Evolutionary conservation across 2,329 filamentous ascomycete genomes (phyloP).

Genomic region (Alternaria dauci): DNA sequence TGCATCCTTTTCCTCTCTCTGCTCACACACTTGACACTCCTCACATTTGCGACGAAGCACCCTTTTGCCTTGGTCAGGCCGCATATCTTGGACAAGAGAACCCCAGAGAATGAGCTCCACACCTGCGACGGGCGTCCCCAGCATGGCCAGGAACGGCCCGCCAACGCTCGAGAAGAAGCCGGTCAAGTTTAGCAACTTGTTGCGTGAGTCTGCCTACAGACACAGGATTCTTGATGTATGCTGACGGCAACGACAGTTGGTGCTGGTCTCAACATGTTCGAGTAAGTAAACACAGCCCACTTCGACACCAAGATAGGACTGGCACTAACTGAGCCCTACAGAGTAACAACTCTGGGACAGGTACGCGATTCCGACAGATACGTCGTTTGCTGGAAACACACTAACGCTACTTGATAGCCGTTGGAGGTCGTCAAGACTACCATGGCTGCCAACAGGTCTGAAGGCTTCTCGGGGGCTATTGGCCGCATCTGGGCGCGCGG

Average conservation of each 20-base stretch:
- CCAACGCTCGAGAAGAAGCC: constrained; percentile 94
- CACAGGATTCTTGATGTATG: constrained; percentile 6
- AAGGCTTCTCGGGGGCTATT: constrained; percentile 84
- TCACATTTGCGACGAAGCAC: constrained; percentile 78
- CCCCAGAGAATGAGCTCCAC: constrained; percentile 63
- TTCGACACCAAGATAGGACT: constrained; percentile 7
- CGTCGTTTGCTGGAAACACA: constrained; percentile 1
- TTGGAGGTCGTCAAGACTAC: constrained; percentile 99
- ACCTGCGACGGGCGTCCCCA: constrained; percentile 57
- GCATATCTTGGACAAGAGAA: constrained; percentile 60
- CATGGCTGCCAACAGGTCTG: constrained; percentile 95
- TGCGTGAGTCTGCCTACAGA: constrained; percentile 64
- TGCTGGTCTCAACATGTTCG: constrained; percentile 94
- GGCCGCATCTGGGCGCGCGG: constrained; percentile 91
- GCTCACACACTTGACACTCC: constrained; percentile 22
- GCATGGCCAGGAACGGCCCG: constrained; percentile 49
- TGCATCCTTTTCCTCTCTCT: constrained; percentile 24
- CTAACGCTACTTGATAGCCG: constrained; percentile 72
- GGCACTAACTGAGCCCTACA: constrained; percentile 37
- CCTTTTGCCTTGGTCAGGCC: constrained; percentile 98
- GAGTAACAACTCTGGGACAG: constrained; percentile 74
- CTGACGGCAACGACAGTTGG: constrained; percentile 65
- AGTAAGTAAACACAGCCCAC: constrained; percentile 61
- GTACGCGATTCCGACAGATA: constrained; percentile 41
- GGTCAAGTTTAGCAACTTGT: constrained; percentile 98